Conservation (phyloP, 441 rosid genomes). For the Geranium incanum region DNA sequence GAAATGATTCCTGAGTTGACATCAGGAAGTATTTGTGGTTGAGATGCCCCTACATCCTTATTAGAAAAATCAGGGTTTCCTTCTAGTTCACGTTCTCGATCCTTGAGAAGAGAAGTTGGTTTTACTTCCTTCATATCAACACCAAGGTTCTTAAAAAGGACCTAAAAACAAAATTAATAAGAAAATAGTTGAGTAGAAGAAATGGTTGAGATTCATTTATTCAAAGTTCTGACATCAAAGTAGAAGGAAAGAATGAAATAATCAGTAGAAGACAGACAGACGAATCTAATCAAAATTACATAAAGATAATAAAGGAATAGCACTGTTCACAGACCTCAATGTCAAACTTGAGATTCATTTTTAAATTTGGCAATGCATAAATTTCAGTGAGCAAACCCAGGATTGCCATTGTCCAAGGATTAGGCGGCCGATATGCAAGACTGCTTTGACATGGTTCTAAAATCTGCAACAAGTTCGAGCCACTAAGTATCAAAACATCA, state of each 20-base stretch:
- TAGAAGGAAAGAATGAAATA: background rate
- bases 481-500: constrained; percentile 13
- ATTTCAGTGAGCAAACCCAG: constrained; percentile 93
- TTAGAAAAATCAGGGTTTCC: constrained; percentile 98
- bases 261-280: background rate
- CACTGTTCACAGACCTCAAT: constrained; percentile 58
- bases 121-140: constrained; percentile 87
- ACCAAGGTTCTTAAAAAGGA: constrained; percentile 82
- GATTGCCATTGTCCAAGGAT: constrained; percentile 99
- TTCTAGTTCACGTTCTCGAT: constrained; percentile 85
- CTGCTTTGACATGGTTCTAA: constrained; percentile 96
- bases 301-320: background rate
- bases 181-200: background rate
- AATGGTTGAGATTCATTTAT: background rate
- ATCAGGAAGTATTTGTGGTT: constrained; percentile 64
- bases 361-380: constrained; percentile 93
- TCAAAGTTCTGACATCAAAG: background rate
- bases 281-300: background rate
- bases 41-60: constrained; percentile 77
- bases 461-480: constrained; percentile 40
- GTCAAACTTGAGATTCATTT: constrained; percentile 99
- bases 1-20: constrained; percentile 60
- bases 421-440: constrained; percentile 95
- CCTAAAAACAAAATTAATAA: constrained; percentile 38
- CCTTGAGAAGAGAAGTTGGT: constrained; percentile 91